Base-by-base conservation (phyloP, 768 basidiomycete genomes). In the Rhizopogon roseolus region DNA sequence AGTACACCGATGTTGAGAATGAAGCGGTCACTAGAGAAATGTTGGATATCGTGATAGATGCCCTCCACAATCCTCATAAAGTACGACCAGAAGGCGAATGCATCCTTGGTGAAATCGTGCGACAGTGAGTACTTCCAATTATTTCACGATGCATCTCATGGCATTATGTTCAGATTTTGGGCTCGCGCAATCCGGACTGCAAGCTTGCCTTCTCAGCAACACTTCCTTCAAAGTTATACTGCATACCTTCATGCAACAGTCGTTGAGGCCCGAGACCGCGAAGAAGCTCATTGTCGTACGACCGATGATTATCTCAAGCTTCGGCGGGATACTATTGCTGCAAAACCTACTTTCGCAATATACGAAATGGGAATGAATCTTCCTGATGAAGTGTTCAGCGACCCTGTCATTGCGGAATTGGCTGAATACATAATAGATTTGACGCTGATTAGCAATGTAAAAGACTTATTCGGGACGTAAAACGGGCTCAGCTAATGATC, bases 331-430 rank as follows among this genome's bases (percentile, higher is more conserved):
- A n/a, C n/a, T n/a, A n/a, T n/a, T n/a, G n/a, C n/a, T n/a, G n/a
- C n/a, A n/a, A n/a, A n/a, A n/a, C n/a, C n/a, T n/a, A n/a, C n/a
- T n/a, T n/a, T 71, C 48, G 63, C 62, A 13, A 55, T 68, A 7
- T 42, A 59, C 8, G 69, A 70, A 38, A 53, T 74, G n/a, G 65
- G 56, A 7, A 39, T 72, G 37, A 55, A 71, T 46, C 50, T 75
- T 1, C 66, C 73, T 4, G 64, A 72, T 32, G 63, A 71, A 19
- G 66, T 72, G 25, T 60, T 67, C 41, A n/a, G 65, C 4, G 67
- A 75, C n/a, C 50, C 54, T 9, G 16, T 22, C 2, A 48, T 69
- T 6, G 43, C 34, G 7, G 57, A 50, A 13, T 42, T 62, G 48
- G 37, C n/a, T 13, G 28, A 39, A 27, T 55, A 17, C 8, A 49